Evolutionary conservation across 164 flowering plant genomes (phyloP).

Genomic region (Echeveria elegans): DNA sequence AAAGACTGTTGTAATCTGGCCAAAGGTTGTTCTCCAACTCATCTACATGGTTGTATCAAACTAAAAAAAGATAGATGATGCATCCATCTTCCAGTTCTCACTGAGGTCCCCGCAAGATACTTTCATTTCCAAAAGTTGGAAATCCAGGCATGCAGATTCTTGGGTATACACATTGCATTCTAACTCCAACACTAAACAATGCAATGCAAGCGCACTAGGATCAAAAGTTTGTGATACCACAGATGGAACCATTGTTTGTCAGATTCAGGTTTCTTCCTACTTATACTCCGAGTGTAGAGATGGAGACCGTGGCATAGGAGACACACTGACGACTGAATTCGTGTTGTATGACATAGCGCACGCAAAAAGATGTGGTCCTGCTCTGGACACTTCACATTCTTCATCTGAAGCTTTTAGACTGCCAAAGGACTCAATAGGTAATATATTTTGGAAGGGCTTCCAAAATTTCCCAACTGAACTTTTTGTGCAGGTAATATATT

Average conservation of each 20-base stretch:
- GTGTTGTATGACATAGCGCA: constrained; percentile 66
- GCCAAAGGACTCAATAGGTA: constrained; percentile 17
- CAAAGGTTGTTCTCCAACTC: constrained; percentile 48
- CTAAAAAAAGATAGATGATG: constrained; percentile 48
- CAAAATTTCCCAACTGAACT: constrained; percentile 41
- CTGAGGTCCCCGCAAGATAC: constrained; percentile 45
- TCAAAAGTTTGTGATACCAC: constrained; percentile 27
- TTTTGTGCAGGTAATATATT: constrained; percentile 53
- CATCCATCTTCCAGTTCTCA: constrained; percentile 60
- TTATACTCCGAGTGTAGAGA: constrained; percentile 44
- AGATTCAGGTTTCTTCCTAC: constrained; percentile 77
- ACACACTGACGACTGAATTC: constrained; percentile 70
- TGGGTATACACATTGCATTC: constrained; percentile 89
- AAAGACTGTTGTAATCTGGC: constrained; percentile 17
- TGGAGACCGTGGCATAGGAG: constrained; percentile 27
- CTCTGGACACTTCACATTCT: no score
- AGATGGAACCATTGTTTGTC: constrained; percentile 59
- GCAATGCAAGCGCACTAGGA: constrained; percentile 41
- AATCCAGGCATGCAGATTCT: constrained; percentile 37
- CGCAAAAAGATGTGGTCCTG: constrained; percentile 35
- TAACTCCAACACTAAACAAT: constrained; percentile 32
- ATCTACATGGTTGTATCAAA: constrained; percentile 63
- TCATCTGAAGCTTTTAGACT: constrained; percentile 17
- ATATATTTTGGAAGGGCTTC: constrained; percentile 15
- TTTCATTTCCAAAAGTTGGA: constrained; percentile 65